phyloP scores from a whole-genome alignment of 2,329 filamentous ascomycete species.

The Tolypocladium paradoxum region DNA sequence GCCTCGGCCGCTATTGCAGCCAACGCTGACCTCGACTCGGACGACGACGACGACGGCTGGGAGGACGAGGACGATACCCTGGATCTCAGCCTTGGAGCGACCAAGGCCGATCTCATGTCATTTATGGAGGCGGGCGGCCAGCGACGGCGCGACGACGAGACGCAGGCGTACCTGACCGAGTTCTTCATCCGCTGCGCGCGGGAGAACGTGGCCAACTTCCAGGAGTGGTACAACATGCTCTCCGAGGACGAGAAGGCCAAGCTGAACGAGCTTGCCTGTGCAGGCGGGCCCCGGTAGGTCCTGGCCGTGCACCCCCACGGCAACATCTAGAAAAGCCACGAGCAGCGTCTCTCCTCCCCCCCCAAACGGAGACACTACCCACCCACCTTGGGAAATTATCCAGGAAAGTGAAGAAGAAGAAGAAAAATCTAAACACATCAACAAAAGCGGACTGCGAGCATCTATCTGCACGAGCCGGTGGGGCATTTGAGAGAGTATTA shows the following conservation, averaged over 20 bases:
- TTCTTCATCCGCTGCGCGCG: conserved; percentile 59
- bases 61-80: conserved; percentile 73
- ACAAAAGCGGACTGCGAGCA: not conserved
- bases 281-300: conserved; percentile 19
- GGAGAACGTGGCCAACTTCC: conserved; percentile 46
- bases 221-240: conserved; percentile 44
- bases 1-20: conserved; percentile 53
- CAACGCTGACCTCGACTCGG: conserved; percentile 44
- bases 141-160: conserved; percentile 78
- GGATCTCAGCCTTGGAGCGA: conserved; percentile 61
- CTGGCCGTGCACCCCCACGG: not conserved
- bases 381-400: not conserved
- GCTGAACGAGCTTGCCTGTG: conserved; percentile 38
- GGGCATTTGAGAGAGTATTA: not conserved
- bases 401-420: not conserved
- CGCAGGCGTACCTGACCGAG: conserved; percentile 69
- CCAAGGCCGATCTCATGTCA: conserved; percentile 71
- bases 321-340: not conserved
- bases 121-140: conserved; percentile 49
- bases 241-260: conserved; percentile 46
- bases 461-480: not conserved
- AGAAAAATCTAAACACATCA: not conserved
- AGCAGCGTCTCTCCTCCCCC: too few species aligned
- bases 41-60: conserved; percentile 74
- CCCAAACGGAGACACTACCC: not conserved